Conservation (phyloP, 2,329 filamentous ascomycete species). For the Aspergillus japonicus region DNA sequence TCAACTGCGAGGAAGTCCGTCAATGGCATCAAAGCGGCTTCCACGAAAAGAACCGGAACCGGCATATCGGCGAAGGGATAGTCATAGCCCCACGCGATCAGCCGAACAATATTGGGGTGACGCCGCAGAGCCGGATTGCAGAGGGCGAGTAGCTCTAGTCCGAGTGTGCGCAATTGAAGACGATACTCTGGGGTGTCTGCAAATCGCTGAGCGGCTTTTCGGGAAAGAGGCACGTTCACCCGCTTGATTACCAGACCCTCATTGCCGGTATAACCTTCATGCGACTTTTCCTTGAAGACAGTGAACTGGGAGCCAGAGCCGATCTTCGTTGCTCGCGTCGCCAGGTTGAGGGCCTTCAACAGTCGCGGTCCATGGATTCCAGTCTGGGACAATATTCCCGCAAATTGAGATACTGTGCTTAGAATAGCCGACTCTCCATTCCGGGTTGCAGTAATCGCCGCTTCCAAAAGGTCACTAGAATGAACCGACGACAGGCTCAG, state of each 20-base stretch:
- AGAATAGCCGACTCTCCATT: constrained; percentile 26
- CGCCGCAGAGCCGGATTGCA: constrained; percentile 27
- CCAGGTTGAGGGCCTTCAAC: constrained; percentile 23
- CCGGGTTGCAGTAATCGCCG: constrained; percentile 25
- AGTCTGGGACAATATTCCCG: constrained; percentile 26
- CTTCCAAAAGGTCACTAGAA: constrained; percentile 24
- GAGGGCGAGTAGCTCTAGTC: constrained; percentile 27
- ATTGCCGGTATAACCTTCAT: constrained; percentile 8
- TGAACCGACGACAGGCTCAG: background rate
- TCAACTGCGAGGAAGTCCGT: constrained; percentile 23
- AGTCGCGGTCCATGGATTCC: constrained; percentile 28
- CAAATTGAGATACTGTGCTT: constrained; percentile 29
- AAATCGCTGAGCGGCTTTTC: constrained; percentile 20
- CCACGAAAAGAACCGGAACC: constrained; percentile 29
- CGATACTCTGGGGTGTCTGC: constrained; percentile 25
- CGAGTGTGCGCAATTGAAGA: constrained; percentile 24
- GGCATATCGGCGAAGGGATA: constrained; percentile 27
- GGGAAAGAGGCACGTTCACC: constrained; percentile 27
- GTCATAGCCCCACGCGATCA: constrained; percentile 30
- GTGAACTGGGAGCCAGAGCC: constrained; percentile 29
- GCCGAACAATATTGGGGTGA: constrained; percentile 27
- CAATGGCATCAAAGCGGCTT: constrained; percentile 27
- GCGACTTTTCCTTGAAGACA: constrained; percentile 23
- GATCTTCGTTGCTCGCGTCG: constrained; percentile 24
- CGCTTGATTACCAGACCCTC: constrained; percentile 29